Base-by-base conservation (phyloP, 768 basidiomycete genomes). In the Multifurca ochricompacta region DNA sequence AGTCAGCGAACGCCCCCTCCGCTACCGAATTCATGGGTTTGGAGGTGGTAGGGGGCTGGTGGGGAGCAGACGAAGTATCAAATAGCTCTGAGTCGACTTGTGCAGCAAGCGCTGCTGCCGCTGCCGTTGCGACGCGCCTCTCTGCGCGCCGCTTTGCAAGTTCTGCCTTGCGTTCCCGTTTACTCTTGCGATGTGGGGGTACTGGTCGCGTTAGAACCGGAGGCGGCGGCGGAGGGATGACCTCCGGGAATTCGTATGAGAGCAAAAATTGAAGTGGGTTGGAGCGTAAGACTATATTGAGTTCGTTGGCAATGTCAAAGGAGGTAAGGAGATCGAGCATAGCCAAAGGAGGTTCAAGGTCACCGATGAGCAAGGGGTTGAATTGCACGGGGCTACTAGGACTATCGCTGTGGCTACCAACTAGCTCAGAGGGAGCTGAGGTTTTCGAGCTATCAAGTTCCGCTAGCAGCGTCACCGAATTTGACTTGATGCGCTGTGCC, bases 331-430 rank as follows among this genome's bases (percentile, higher is more conserved):
- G 72, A 13, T 78, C 70, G 1, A 92, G 71, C 6, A 79, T 62
- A 1, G 75, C 70, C 2, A 84, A 58, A 3, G 83, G 75, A 1
- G 87, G 82, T 67, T 94, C 92, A 21, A 94, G 77, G 62, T 90
- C 80, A 21, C 91, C 89, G 16, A 86, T 65, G 10, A 45, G 19
- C n/a, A 16, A 42, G 30, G 13, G 34, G 27, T 19, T 49, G 32
- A 13, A 35, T 41, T 45, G 54, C 34, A 30, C 32, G n/a, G 23
- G 43, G 37, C 18, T n/a, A 19, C 43, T 34, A 10, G 19, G 40
- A 28, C 18, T 43, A 13, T 46, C 36, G 16, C 41, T 10, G 11
- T 40, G 23, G 25, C 16, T n/a, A n/a, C n/a, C 18, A 42, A 50
- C 31, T 1, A 56, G 35, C 31, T 63, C 51, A 4, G 54, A 35